Evolutionary conservation across 78 protist genomes (phyloP).

Genomic region (Monocercomonoides exilis): DNA sequence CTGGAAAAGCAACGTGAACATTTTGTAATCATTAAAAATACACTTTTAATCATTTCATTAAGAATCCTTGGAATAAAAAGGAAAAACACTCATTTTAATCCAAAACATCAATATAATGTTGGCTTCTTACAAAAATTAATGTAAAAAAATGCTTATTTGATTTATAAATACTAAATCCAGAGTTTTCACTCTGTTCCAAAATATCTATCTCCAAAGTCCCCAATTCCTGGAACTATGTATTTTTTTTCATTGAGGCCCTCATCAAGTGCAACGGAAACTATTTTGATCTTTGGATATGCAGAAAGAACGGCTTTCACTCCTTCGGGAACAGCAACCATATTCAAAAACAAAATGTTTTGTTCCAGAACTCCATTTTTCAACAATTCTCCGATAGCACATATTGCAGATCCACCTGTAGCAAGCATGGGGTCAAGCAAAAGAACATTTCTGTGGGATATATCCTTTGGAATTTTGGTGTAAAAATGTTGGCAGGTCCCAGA

Average conservation of each 20-base stretch:
- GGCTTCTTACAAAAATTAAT: no score
- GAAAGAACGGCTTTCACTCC: conserved; percentile 21
- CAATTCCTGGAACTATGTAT: conserved; percentile 56
- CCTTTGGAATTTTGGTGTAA: background rate
- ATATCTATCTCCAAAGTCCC: conserved; percentile 62
- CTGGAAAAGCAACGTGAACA: no score
- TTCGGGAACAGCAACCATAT: conserved; percentile 42
- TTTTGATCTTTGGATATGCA: conserved; percentile 5
- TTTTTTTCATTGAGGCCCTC: conserved; percentile 18
- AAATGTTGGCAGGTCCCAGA: background rate
- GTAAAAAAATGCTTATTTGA: no score
- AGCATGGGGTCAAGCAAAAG: conserved; percentile 8
- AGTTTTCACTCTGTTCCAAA: conserved; percentile 37
- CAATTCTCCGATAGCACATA: background rate
- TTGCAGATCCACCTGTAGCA: conserved; percentile 11
- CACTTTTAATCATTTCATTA: no score
- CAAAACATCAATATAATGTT: no score
- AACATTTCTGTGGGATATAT: background rate
- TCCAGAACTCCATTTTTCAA: conserved; percentile 37
- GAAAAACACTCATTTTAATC: no score
- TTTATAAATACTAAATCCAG: no score
- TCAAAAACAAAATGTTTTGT: conserved; percentile 46
- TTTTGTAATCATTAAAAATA: no score
- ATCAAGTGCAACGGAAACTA: conserved; percentile 36
- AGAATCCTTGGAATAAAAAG: no score